Base-by-base conservation (phyloP, 2,329 filamentous ascomycete genomes). In the Fusarium coffeatum region DNA sequence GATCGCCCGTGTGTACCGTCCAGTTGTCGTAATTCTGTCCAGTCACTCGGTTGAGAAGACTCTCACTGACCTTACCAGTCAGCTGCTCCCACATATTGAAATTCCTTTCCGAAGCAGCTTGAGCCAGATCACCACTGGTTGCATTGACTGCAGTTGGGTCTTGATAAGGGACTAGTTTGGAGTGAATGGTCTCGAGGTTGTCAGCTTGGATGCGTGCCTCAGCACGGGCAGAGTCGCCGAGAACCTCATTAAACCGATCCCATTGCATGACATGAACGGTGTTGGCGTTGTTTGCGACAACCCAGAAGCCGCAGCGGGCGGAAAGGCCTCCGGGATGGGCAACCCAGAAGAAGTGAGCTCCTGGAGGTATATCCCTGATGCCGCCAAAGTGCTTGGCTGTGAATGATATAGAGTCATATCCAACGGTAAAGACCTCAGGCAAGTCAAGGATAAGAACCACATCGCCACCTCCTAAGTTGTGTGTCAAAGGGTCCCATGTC, bases 321-420 rank as follows among this genome's bases (percentile, higher is more conserved):
- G 86, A 86, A 20, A 83, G 79, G 20, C 81, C 80, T 3, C 80
- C 80, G 0, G 83, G 81, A 23, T 86, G 82, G 4, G 87, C 81
- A 28, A 86, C 83, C 87, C 88, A 90, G 60, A 90, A 80, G 62
- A 90, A 85, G 74, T 90, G 89, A 16, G 84, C 76, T 0, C 89
- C 89, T 0, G 80, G 74, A 0, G 87, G 86, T 27, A 90, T 80
- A 57, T 87, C 81, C 23, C 83, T 83, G 60, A 90, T 80, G 22
- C 88, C 88, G 10, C 79, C 78, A 69, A 89, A 87, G 23, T 82
- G 77, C 42, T 77, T 79, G 8, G 81, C 81, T 18, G 81, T 84
- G 66, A 87, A 82, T 3, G 84, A 83, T 47, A 84, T 75, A 4
- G 82, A 79, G 71, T 89, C 87, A 69, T 85, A 86, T 46, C 87